Percentiles rank a stretch among this genome's conserved stretches.
Conservation (phyloP, 2,329 filamentous ascomycete species). For the Fusarium chaquense region DNA sequence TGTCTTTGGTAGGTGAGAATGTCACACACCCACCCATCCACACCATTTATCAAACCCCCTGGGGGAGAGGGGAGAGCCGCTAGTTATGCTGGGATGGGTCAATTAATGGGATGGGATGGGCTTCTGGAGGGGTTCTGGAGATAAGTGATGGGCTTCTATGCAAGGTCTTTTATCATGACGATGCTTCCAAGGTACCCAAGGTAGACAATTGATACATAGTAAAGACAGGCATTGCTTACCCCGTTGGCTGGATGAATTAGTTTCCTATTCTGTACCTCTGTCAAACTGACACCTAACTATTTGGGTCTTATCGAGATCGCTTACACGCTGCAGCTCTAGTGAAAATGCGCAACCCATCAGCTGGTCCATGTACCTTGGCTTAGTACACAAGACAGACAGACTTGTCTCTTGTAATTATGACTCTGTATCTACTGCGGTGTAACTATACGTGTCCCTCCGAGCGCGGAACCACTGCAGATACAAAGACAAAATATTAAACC, state of each 20-base stretch:
- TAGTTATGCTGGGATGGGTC: background rate
- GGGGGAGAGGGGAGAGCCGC: conserved; percentile 11
- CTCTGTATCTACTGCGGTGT: background rate
- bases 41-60: background rate
- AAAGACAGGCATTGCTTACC: background rate
- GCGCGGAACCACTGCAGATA: conserved; percentile 24
- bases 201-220: background rate
- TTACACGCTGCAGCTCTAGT: conserved; percentile 30
- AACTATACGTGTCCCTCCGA: background rate
- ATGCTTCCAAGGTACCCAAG: background rate
- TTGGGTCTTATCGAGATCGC: conserved; percentile 32
- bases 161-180: background rate
- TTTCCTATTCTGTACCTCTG: background rate
- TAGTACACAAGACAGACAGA: no score
- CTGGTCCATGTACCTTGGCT: conserved; percentile 4
- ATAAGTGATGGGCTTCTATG: background rate
- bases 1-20: conserved; percentile 6
- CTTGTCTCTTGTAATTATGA: background rate
- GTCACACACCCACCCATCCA: conserved; percentile 11
- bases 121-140: conserved; percentile 1
- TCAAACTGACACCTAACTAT: conserved; percentile 10
- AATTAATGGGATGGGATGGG: background rate
- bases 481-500: background rate
- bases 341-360: background rate
- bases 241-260: background rate